A percentile compares a stretch with the other conserved stretches of the same genome.
These are phyloP conservation scores for Casuarina cunninghamiana DNA, from an alignment of 306 rosid genomes.

Conservation along the genomic window DNA sequence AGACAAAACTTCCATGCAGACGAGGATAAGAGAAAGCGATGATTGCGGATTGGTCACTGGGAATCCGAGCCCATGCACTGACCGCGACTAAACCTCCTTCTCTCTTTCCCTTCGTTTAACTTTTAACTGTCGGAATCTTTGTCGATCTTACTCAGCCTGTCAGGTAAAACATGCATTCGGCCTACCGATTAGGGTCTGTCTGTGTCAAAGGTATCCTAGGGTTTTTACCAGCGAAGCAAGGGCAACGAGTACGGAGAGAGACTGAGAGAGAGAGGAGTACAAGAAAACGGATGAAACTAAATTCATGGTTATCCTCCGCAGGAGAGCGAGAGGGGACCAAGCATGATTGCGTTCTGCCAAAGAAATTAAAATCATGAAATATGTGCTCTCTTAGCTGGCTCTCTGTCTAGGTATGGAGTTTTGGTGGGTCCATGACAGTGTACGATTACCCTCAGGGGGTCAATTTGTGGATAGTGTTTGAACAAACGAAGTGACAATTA, in stretches of 20 bases:
- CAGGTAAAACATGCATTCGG: background rate
- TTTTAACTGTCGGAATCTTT: slow-evolving; percentile 41
- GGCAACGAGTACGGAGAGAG: too few relatives aligned
- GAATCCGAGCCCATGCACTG: slow-evolving; percentile 56
- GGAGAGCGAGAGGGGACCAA: slow-evolving; percentile 49
- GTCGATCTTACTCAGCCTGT: slow-evolving; percentile 23
- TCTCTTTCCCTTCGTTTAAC: background rate
- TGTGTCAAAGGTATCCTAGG: slow-evolving; percentile 16
- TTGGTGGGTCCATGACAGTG: slow-evolving; percentile 35
- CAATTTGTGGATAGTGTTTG: background rate
- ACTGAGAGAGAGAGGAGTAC: slow-evolving; percentile 12
- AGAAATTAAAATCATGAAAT: slow-evolving; percentile 38
- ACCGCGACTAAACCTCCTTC: slow-evolving; percentile 56
- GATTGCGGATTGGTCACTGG: slow-evolving; percentile 39
- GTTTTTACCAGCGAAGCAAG: background rate
- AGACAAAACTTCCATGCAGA: slow-evolving; percentile 35
- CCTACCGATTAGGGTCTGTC: slow-evolving; percentile 11
- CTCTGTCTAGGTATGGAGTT: slow-evolving; percentile 29
- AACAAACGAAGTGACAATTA: background rate
- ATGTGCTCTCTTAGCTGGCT: slow-evolving; percentile 51
- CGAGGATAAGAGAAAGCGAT: slow-evolving; percentile 47
- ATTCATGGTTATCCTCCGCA: slow-evolving; percentile 49
- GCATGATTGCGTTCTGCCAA: slow-evolving; percentile 31
- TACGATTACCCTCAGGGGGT: background rate
- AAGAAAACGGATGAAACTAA: slow-evolving; percentile 59